A percentile compares a stretch with the other conserved stretches of the same genome.
Conservation (phyloP, 2,329 filamentous ascomycete genomes). For the Westerdykella sp. region DNA sequence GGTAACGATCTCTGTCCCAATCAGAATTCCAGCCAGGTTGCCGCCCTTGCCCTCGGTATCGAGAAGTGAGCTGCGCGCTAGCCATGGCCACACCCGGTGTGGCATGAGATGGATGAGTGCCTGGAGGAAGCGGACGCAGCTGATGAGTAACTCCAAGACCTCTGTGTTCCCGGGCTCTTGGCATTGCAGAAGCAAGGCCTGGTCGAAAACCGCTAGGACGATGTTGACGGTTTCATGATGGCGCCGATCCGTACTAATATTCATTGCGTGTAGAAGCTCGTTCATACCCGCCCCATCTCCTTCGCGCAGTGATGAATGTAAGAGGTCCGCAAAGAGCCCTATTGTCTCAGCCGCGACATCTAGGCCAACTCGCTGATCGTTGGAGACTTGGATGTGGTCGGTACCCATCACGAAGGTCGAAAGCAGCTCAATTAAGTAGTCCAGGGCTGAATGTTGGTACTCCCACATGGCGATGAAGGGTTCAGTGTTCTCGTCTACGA, state of each 20-base stretch:
- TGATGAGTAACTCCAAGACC: conserved; percentile 60
- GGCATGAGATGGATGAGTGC: conserved; percentile 67
- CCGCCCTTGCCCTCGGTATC: conserved; percentile 70
- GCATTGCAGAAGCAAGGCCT: conserved; percentile 48
- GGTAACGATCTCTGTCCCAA: conserved; percentile 71
- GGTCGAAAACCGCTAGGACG: conserved; percentile 78
- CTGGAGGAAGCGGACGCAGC: conserved; percentile 75
- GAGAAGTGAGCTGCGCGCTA: conserved; percentile 74
- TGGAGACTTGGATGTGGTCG: conserved; percentile 44
- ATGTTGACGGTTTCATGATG: conserved; percentile 71
- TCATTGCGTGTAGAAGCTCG: conserved; percentile 25
- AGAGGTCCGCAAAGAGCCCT: conserved; percentile 63
- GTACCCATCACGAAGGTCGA: conserved; percentile 59
- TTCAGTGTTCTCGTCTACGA: conserved; percentile 66
- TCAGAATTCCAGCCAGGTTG: conserved; percentile 69
- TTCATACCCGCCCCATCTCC: conserved; percentile 2
- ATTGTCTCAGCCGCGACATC: conserved; percentile 69
- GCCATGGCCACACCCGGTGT: conserved; percentile 81
- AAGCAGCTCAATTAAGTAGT: conserved; percentile 70
- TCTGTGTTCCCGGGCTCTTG: conserved; percentile 55
- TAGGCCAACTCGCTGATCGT: conserved; percentile 44
- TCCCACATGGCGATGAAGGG: conserved; percentile 70
- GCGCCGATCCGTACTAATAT: conserved; percentile 39
- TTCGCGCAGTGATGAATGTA: conserved; percentile 41
- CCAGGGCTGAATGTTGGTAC: conserved; percentile 69